Conservation (phyloP, 2,329 filamentous ascomycete species). For the Claviceps sp. region DNA sequence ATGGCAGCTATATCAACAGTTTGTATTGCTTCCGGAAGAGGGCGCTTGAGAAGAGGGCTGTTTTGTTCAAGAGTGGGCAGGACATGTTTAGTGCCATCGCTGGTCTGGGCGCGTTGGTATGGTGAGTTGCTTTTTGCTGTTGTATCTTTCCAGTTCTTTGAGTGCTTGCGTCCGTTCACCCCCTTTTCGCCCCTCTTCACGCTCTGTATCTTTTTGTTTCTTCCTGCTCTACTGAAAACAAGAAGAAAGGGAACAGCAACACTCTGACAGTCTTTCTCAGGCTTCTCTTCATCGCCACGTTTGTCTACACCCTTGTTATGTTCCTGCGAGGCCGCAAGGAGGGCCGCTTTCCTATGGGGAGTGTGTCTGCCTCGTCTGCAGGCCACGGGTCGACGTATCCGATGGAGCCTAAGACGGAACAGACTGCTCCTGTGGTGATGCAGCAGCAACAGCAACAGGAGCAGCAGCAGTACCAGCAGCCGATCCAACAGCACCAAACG, state of each 20-base stretch:
- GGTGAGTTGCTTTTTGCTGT: conserved; percentile 17
- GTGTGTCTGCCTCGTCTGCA: conserved; percentile 1
- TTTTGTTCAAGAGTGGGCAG: conserved; percentile 23
- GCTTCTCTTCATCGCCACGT: conserved; percentile 25
- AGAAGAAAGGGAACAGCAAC: neutral
- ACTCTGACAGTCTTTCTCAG: conserved; percentile 11
- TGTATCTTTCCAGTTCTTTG: neutral
- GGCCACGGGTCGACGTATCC: conserved; percentile 12
- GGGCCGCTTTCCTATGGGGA: conserved; percentile 19
- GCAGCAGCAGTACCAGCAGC: conserved; percentile 9
- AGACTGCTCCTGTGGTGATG: conserved; percentile 4
- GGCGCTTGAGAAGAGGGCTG: conserved; percentile 12
- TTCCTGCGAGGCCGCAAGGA: conserved; percentile 25
- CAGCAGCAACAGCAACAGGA: conserved; percentile 12
- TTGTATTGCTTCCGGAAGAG: conserved; percentile 21
- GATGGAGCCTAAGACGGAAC: conserved; percentile 21
- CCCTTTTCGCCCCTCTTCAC: too few species aligned
- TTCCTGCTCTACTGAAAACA: too few species aligned
- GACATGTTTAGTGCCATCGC: conserved; percentile 26
- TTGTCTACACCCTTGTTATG: conserved; percentile 22
- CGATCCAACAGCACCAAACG: conserved; percentile 7
- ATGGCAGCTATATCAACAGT: conserved; percentile 29
- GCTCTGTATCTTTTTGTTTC: too few species aligned
- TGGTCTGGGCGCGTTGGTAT: conserved; percentile 29
- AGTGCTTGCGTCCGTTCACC: neutral